Evolutionary conservation across 371 early-diverging fungal genomes (phyloP), one percentile per base, ranked within the genome.

Genomic region (Circinella umbellata): DNA sequence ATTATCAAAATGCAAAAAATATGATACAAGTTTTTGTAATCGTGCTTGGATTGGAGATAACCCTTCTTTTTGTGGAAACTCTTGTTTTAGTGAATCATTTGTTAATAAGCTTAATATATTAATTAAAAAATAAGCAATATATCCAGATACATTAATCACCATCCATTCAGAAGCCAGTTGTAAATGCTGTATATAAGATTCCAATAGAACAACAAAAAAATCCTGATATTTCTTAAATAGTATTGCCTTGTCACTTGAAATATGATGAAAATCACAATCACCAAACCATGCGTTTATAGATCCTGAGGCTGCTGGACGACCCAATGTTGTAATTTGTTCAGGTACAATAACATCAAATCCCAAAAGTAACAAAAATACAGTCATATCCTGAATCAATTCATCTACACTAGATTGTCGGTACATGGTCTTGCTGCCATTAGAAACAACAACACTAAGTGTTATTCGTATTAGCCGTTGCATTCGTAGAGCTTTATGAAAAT

Each of bases 121-220:
- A 10, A 75, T 75, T 2, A 80, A 17, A 15, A 70, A 73, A 66
- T 69, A 69, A 0, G 76, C 76, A 15, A 73, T 59, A 18, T 70
- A 61, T 13, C 63, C 66, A 4, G 77, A 48, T 17, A 64, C 37
- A 15, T 35, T 34, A 14, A 11, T 20, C 8, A 64, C 65, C n/a
- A 64, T 17, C 37, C 27, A 36, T 51, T 64, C 35, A 4, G 68
- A 57, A 0, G 70, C 69, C 6, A 72, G 35, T 38, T 76, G 78
- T 0, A 80, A 63, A 36, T 74, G 68, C 4, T 76, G 78, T 36
- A 80, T 77, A 37, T 74, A 73, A 6, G 67, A 66, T 14, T 80
- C 80, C 4, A 77, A 42, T 0, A 74, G 38, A 3, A 72, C 36
- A 4, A 69, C 59, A 15, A 73, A 55, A 3, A 80, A 15, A 35